phyloP scores from a whole-genome alignment of 495 filamentous ascomycete genomes.

The Cudoniella acicularis region DNA sequence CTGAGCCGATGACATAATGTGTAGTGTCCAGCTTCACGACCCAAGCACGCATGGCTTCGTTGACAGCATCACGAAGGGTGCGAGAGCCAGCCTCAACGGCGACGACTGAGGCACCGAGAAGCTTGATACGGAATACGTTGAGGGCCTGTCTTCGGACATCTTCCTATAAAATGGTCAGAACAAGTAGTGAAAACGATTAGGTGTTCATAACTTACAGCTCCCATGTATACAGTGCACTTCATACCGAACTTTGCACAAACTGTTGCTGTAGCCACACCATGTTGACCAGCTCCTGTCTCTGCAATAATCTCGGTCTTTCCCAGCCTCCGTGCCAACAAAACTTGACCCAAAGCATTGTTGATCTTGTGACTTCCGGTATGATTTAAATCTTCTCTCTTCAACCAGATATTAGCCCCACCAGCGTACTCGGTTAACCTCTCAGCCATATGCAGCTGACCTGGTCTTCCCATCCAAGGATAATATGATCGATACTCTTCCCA shows the following conservation, averaged over 20 bases:
- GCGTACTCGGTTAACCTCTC: constrained; percentile 83
- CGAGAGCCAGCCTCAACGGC: constrained; percentile 81
- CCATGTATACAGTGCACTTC: constrained; percentile 96
- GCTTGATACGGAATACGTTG: constrained; percentile 94
- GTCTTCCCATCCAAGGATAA: constrained; percentile 97
- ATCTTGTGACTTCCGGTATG: constrained; percentile 85
- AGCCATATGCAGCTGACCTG: constrained; percentile 85
- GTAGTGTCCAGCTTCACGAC: constrained; percentile 82
- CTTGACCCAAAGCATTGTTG: constrained; percentile 91
- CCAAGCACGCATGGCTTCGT: constrained; percentile 88
- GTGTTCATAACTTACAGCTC: constrained; percentile 45
- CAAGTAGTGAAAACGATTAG: background rate
- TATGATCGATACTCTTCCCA: constrained; percentile 97
- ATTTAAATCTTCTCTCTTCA: constrained; percentile 94
- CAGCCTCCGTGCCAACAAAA: constrained; percentile 73
- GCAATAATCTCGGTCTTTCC: constrained; percentile 95
- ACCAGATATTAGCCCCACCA: constrained; percentile 89
- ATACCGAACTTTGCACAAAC: constrained; percentile 96
- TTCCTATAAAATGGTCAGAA: constrained; percentile 42
- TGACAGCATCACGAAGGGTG: constrained; percentile 92
- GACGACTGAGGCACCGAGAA: constrained; percentile 86
- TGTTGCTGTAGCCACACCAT: constrained; percentile 92
- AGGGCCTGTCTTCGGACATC: constrained; percentile 90
- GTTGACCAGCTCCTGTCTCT: constrained; percentile 94
- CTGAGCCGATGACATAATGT: constrained; percentile 94